A percentile compares a stretch with the other conserved stretches of the same genome.
phyloP scores from a whole-genome alignment of 2,329 filamentous ascomycete species.

The Bretziella fagacearum region DNA sequence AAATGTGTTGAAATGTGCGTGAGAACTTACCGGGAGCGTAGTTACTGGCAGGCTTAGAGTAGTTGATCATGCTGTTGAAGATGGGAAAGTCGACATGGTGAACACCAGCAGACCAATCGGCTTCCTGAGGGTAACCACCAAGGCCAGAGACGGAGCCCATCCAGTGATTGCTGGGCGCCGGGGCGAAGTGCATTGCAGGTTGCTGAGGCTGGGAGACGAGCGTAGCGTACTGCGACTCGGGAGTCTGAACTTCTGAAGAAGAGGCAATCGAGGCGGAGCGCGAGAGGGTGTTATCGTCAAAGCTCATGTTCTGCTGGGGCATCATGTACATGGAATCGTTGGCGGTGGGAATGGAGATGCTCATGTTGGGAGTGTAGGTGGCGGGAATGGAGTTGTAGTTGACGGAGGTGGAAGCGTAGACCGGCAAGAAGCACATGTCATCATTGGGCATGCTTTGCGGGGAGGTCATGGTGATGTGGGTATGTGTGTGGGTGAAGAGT shows the following conservation, averaged over 20 bases:
- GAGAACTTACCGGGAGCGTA: too few relatives aligned
- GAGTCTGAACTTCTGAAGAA: conserved; percentile 6
- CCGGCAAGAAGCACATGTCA: too few relatives aligned
- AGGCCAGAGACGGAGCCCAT: too few relatives aligned
- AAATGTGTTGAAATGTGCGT: too few relatives aligned
- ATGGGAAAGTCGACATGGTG: conserved; percentile 36
- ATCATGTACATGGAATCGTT: not conserved
- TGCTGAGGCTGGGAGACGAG: conserved; percentile 7
- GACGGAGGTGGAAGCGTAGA: too few relatives aligned
- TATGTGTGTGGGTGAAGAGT: too few relatives aligned
- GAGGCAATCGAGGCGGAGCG: conserved; percentile 10
- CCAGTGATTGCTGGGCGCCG: too few relatives aligned
- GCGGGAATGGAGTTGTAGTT: conserved; percentile 1
- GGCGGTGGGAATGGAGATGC: conserved; percentile 1
- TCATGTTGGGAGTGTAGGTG: conserved; percentile 2
- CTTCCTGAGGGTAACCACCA: too few relatives aligned
- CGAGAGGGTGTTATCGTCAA: conserved; percentile 6
- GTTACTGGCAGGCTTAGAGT: conserved; percentile 16
- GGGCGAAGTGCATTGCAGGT: not conserved
- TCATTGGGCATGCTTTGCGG: too few relatives aligned
- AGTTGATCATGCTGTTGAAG: conserved; percentile 44
- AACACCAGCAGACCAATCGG: too few relatives aligned
- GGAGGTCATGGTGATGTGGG: too few relatives aligned
- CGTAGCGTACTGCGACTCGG: conserved; percentile 4
- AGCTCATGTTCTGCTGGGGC: not conserved